phyloP scores from a whole-genome alignment of 2,329 filamentous ascomycete genomes.

The Aspergillus chevalieri region DNA sequence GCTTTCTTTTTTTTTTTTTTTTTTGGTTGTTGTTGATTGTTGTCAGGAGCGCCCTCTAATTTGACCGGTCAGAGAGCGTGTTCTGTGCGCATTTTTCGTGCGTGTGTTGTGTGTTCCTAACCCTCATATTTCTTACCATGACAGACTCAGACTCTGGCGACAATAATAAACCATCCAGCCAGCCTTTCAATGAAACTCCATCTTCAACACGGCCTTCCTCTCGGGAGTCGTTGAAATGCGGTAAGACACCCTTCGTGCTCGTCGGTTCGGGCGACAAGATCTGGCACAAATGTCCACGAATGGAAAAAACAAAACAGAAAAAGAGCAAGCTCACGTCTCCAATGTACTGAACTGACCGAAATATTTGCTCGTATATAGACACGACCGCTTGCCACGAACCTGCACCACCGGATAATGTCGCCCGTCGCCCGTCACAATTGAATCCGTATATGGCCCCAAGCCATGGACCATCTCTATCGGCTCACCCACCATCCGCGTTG shows the following conservation, averaged over 20 bases:
- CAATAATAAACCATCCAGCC: neutral
- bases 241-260: conserved; percentile 6
- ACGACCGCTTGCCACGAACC: neutral
- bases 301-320: too few species aligned
- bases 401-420: neutral
- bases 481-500: conserved; percentile 12
- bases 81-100: conserved; percentile 6
- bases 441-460: conserved; percentile 12
- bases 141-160: conserved; percentile 2
- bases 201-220: neutral
- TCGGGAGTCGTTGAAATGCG: neutral
- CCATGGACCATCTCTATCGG: conserved; percentile 11
- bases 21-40: conserved; percentile 6
- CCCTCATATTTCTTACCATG: conserved; percentile 6
- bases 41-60: neutral
- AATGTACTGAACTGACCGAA: neutral
- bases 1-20: conserved; percentile 3
- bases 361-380: neutral
- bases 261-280: neutral
- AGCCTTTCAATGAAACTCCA: neutral
- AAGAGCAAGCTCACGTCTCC: neutral
- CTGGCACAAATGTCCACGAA: neutral
- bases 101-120: conserved; percentile 6
- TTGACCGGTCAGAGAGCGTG: neutral
- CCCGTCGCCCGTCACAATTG: conserved; percentile 4